phyloP scores from a whole-genome alignment of 1,284 basidiomycete genomes.

The Cryptococcus sp. region DNA sequence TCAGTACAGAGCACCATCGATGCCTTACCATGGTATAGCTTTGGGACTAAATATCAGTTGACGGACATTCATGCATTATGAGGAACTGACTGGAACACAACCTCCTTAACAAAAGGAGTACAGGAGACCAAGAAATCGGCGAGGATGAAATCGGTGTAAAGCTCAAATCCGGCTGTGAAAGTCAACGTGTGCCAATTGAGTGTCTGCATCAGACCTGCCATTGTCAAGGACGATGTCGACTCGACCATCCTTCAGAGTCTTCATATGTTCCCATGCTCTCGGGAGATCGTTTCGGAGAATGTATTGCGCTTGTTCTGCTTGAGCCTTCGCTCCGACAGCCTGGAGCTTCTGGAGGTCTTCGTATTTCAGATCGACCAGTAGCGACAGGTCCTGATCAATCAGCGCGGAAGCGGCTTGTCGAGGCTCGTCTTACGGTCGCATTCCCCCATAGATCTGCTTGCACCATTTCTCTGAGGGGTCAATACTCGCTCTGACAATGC shows the following conservation, averaged over 20 bases:
- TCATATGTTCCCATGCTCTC: conserved; percentile 69
- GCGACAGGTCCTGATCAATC: conserved; percentile 40
- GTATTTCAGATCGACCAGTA: conserved; percentile 48
- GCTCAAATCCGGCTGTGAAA: conserved; percentile 77
- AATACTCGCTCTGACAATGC: neutral
- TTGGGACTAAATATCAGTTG: conserved; percentile 60
- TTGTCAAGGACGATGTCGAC: conserved; percentile 93
- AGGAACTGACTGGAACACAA: conserved; percentile 77
- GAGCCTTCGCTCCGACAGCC: conserved; percentile 70
- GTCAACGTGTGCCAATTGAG: no score
- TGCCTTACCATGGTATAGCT: conserved; percentile 60
- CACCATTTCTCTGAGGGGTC: conserved; percentile 41
- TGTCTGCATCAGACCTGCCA: conserved; percentile 53
- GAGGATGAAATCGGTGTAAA: conserved; percentile 90
- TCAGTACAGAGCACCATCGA: neutral
- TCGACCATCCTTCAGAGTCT: conserved; percentile 54
- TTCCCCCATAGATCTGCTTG: conserved; percentile 49
- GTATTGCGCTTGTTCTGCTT: conserved; percentile 65
- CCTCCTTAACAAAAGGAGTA: conserved; percentile 72
- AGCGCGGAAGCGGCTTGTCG: neutral
- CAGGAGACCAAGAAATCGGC: conserved; percentile 89
- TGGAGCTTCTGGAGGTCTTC: conserved; percentile 81
- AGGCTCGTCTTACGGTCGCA: conserved; percentile 40
- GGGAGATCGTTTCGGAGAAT: conserved; percentile 82
- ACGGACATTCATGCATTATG: neutral